A percentile compares a stretch with the other conserved stretches of the same genome.
Evolutionary conservation across 2,329 filamentous ascomycete species (phyloP).

Genomic region (Beauveria medogensis): DNA sequence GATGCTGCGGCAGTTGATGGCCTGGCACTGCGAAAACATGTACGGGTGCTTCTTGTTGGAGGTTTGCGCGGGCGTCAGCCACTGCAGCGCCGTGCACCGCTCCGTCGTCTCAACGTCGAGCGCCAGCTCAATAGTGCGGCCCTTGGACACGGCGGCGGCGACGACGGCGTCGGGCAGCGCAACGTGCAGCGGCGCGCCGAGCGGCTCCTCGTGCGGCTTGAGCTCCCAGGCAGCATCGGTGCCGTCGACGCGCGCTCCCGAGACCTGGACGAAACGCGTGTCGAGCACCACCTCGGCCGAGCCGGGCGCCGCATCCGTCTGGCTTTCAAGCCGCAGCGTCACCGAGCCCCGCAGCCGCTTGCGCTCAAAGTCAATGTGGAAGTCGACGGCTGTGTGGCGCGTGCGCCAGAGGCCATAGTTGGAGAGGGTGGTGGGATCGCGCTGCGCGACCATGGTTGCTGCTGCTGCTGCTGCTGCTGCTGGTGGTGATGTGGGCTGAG

Average conservation of each 20-base stretch:
- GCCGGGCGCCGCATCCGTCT: constrained; percentile 62
- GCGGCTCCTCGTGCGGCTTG: constrained; percentile 62
- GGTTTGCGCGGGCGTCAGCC: constrained; percentile 88
- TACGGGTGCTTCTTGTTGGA: constrained; percentile 94
- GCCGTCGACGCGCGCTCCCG: constrained; percentile 61
- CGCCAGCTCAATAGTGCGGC: constrained; percentile 44
- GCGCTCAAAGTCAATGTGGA: constrained; percentile 76
- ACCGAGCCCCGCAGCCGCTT: constrained; percentile 73
- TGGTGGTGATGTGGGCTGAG: not conserved
- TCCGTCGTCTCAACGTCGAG: constrained; percentile 75
- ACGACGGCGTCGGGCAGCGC: constrained; percentile 46
- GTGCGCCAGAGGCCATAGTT: constrained; percentile 89
- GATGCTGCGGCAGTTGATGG: constrained; percentile 86
- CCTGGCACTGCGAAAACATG: constrained; percentile 97
- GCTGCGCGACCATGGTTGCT: constrained; percentile 20
- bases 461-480: not conserved
- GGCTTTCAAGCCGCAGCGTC: constrained; percentile 64
- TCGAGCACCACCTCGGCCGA: constrained; percentile 72
- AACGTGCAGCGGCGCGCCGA: constrained; percentile 63
- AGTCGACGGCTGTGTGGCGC: constrained; percentile 71
- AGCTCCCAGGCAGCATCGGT: constrained; percentile 56
- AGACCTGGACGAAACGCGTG: constrained; percentile 73
- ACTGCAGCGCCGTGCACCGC: constrained; percentile 86
- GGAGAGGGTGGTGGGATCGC: constrained; percentile 83
- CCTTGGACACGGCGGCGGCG: constrained; percentile 45